Base-by-base conservation (phyloP, 1,139 yeast genomes). In the Hansenula anomala region DNA sequence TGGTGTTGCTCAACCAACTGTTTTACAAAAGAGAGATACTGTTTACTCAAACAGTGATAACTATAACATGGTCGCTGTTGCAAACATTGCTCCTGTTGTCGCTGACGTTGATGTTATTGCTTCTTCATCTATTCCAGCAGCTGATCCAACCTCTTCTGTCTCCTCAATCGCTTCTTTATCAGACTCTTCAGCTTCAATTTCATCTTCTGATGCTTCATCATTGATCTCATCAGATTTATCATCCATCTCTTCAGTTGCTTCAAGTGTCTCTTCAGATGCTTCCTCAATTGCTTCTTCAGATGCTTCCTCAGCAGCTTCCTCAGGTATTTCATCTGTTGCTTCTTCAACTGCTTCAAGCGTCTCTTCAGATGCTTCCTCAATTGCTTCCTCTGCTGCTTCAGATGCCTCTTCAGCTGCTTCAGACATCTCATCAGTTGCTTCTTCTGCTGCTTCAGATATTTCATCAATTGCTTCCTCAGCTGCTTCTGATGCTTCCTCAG, bases 11-110 rank as follows among this genome's bases (percentile, higher is more conserved):
- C 30, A 17, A 27, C 19, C 24, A 13, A 8, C 24, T n/a, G 18
- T 14, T 11, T 19, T 33, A 19, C 14, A 25, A 5, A 33, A 33
- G 16, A 33, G 36, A 33, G 36, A 33, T 15, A 26, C 30, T 19
- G 36, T 33, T 15, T 27, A 19, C 19, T 4, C 16, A 9, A 18
- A 19, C 15, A 28, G 26, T 10, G 36, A 33, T 19, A 33, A 26
- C 20, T 26, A 26, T 22, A 33, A 26, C 19, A 26, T 26, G 6
- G 25, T 19, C 6, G 36, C 36, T 15, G 36, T 33, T 27, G 18
- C 36, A 3, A 33, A 33, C 11, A 9, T 18, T 19, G 36, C 6
- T 18, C 13, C 14, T 14, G 9, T 9, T 8, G 20, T 29, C n/a
- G n/a, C 15, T 15, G 36, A 24, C 25, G 25, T n/a, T 15, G 24